Percentiles rank a stretch among this genome's conserved stretches.
These are phyloP conservation scores for Coffea canephora DNA, from an alignment of 257 asterid genomes.

Conservation along the genomic window DNA sequence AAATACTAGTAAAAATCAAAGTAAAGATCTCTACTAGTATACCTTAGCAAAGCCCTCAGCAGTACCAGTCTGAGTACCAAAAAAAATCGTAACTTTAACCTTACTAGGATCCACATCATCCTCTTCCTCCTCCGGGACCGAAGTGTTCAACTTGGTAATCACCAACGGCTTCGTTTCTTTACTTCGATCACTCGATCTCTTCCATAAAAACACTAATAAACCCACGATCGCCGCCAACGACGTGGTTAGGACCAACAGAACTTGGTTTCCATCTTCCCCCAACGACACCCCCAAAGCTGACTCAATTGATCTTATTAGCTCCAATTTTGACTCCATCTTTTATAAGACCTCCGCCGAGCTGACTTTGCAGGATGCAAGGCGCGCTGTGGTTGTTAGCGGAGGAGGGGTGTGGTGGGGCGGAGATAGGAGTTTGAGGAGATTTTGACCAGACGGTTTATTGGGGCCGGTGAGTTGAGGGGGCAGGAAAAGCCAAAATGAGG, in stretches of 20 bases:
- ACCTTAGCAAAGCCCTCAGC: constrained; percentile 90
- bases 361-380: neutral
- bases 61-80: constrained; percentile 85
- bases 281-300: constrained; percentile 51
- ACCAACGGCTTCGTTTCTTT: constrained; percentile 43
- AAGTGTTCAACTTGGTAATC: constrained; percentile 35
- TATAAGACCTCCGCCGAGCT: neutral
- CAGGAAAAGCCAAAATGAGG: no score
- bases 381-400: neutral
- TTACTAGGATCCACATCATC: constrained; percentile 54
- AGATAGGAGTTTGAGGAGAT: neutral
- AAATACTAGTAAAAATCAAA: neutral
- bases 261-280: constrained; percentile 46
- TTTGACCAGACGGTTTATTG: constrained; percentile 18
- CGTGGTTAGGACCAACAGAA: constrained; percentile 48
- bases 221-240: constrained; percentile 62
- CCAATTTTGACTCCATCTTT: constrained; percentile 46
- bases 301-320: constrained; percentile 55
- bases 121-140: constrained; percentile 43
- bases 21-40: constrained; percentile 12
- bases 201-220: constrained; percentile 47
- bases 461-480: neutral
- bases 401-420: neutral
- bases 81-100: constrained; percentile 55
- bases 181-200: constrained; percentile 57